Conservation (phyloP, 2,329 filamentous ascomycete species). For the Magnaporthiopsis poae region DNA sequence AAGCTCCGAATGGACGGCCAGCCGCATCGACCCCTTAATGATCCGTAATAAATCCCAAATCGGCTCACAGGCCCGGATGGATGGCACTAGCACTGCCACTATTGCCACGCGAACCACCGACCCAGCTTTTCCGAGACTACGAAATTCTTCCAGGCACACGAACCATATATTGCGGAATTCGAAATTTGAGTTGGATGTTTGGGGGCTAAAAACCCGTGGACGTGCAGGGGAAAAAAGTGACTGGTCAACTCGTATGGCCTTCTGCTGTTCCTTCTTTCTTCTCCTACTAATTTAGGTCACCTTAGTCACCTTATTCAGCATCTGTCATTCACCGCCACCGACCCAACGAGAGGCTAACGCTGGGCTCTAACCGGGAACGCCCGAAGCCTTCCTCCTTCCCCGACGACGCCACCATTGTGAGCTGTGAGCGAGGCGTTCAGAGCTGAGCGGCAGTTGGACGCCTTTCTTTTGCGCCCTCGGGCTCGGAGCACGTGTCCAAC, state of each 20-base stretch:
- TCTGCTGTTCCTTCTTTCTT: background rate
- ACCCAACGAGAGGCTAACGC: background rate
- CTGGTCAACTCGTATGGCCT: background rate
- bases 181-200: too few species aligned
- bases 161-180: too few species aligned
- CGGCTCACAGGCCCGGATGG: too few species aligned
- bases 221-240: background rate
- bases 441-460: too few species aligned
- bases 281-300: background rate
- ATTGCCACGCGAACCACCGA: too few species aligned
- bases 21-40: too few species aligned
- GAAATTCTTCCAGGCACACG: too few species aligned
- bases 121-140: too few species aligned
- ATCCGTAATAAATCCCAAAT: too few species aligned
- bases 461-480: background rate
- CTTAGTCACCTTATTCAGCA: background rate
- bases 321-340: background rate
- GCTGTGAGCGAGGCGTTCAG: background rate
- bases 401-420: background rate
- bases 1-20: too few species aligned
- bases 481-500: background rate
- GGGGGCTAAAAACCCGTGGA: background rate
- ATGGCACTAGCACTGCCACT: too few species aligned
- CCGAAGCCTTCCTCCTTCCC: background rate
- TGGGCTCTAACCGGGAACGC: background rate